Evolutionary conservation across 768 basidiomycete genomes (phyloP).

Genomic region (Phanerochaete carnosa): DNA sequence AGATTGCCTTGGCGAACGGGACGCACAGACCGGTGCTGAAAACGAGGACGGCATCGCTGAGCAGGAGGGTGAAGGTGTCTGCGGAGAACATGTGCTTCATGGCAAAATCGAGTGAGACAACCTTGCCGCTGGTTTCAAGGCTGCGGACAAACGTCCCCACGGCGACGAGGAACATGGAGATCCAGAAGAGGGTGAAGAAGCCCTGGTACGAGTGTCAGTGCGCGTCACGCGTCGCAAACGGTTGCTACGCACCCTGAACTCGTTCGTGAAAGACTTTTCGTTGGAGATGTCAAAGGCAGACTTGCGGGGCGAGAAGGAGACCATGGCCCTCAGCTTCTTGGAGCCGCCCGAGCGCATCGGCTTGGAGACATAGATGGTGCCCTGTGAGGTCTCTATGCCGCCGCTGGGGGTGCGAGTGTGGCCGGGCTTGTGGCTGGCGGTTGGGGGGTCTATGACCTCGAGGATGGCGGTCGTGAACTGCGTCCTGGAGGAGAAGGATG

Average conservation of each 20-base stretch:
- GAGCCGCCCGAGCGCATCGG: conserved; percentile 70
- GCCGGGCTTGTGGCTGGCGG: background rate
- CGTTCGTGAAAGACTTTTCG: conserved; percentile 67
- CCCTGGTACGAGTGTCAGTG: conserved; percentile 47
- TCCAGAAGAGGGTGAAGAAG: conserved; percentile 95
- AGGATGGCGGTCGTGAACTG: conserved; percentile 10
- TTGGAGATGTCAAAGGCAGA: conserved; percentile 85
- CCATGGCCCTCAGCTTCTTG: conserved; percentile 76
- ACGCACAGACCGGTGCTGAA: conserved; percentile 74
- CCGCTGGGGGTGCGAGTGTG: conserved; percentile 16
- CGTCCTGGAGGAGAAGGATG: background rate
- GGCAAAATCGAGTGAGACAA: conserved; percentile 79
- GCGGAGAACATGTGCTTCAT: conserved; percentile 68
- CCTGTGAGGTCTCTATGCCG: conserved; percentile 50
- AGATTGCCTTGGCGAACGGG: conserved; percentile 75
- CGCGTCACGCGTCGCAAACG: background rate
- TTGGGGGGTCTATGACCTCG: conserved; percentile 6
- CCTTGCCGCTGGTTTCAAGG: conserved; percentile 73
- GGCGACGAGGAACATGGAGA: conserved; percentile 79
- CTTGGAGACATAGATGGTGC: conserved; percentile 72
- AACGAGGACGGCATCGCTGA: conserved; percentile 83
- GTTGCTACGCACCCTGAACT: conserved; percentile 65
- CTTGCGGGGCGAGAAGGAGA: conserved; percentile 84
- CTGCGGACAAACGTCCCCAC: conserved; percentile 74
- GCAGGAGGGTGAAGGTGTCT: conserved; percentile 77